Evolutionary conservation across 2,329 filamentous ascomycete genomes (phyloP).

Genomic region (Colletotrichum endophyticum): DNA sequence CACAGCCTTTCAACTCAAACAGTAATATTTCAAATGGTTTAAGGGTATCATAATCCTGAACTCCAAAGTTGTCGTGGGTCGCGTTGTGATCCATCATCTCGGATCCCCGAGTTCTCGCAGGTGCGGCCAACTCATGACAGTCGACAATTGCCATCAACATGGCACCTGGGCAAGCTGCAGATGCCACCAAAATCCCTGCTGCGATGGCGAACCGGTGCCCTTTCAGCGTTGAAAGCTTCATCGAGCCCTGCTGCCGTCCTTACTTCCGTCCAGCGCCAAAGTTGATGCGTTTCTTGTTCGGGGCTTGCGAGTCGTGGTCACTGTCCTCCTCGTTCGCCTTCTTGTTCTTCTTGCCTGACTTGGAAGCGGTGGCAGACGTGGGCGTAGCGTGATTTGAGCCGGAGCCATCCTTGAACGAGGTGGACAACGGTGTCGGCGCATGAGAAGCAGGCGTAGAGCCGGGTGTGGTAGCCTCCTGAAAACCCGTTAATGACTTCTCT

Average conservation of each 20-base stretch:
- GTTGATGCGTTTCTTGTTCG: conserved; percentile 62
- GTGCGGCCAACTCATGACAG: neutral
- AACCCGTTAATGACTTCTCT: neutral
- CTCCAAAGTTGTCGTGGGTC: neutral
- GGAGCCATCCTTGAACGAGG: conserved; percentile 51
- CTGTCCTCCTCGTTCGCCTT: conserved; percentile 59
- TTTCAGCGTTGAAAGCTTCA: neutral
- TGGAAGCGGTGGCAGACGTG: conserved; percentile 54
- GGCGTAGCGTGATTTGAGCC: conserved; percentile 61
- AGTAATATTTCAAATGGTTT: neutral
- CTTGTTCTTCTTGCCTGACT: conserved; percentile 53
- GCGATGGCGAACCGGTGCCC: neutral
- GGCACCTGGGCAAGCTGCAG: neutral
- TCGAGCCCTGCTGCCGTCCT: neutral
- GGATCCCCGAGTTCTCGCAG: neutral
- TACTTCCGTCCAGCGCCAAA: conserved; percentile 61
- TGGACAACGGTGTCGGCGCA: conserved; percentile 61
- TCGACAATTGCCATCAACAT: neutral
- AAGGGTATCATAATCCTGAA: conserved; percentile 5
- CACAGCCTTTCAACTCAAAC: neutral
- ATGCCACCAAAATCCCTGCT: neutral
- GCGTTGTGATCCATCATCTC: neutral
- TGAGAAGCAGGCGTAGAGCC: conserved; percentile 50
- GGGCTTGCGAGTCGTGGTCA: conserved; percentile 59
- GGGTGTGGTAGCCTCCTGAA: conserved; percentile 47